phyloP scores from a whole-genome alignment of 116 monocot genomes.

The Zostera marina region DNA sequence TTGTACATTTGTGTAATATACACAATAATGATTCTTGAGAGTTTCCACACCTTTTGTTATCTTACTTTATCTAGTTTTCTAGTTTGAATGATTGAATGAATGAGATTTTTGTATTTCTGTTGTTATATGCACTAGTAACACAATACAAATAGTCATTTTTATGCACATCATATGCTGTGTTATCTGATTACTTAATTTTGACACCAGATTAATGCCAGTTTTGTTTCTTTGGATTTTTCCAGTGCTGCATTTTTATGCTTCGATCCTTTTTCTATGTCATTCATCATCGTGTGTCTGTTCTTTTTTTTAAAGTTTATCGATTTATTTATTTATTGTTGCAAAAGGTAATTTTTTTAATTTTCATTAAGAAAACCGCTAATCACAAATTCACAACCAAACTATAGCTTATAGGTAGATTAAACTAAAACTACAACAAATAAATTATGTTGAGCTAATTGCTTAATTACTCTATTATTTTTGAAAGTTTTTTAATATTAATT shows the following conservation, averaged over 20 bases:
- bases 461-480: too few species aligned
- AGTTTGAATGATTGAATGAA: not conserved
- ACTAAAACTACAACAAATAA: too few species aligned
- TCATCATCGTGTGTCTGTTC: not conserved
- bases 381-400: too few species aligned
- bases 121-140: not conserved
- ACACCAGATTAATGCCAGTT: not conserved
- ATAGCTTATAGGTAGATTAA: too few species aligned
- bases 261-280: not conserved
- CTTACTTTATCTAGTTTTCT: constrained; percentile 3
- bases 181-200: not conserved
- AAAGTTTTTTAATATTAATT: too few species aligned
- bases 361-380: too few species aligned
- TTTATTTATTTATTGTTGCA: too few species aligned
- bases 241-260: not conserved
- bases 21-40: not conserved
- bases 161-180: not conserved
- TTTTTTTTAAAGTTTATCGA: not conserved
- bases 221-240: not conserved
- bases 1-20: not conserved
- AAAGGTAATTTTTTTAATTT: too few species aligned
- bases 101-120: not conserved
- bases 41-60: too few species aligned
- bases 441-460: too few species aligned
- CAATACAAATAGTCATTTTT: not conserved